phyloP scores from a whole-genome alignment of 495 filamentous ascomycete genomes.

The Glutinoglossum americanum region DNA sequence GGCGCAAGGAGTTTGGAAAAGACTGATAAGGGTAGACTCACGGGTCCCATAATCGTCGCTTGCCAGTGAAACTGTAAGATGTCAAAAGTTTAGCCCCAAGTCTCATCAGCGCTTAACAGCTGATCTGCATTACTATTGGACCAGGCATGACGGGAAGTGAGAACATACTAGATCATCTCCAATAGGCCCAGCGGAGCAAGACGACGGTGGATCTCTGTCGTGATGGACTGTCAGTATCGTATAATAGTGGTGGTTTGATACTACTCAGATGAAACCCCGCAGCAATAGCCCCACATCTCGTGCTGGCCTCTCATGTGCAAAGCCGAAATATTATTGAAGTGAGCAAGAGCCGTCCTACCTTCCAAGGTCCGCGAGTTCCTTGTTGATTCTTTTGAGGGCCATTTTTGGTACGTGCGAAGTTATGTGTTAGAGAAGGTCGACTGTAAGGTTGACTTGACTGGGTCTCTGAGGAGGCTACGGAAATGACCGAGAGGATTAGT shows the following conservation, averaged over 20 bases:
- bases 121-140: background rate
- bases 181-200: conserved; percentile 89
- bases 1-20: background rate
- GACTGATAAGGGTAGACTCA: conserved; percentile 29
- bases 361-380: conserved; percentile 97
- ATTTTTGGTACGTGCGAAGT: conserved; percentile 32
- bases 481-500: conserved; percentile 8
- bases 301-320: conserved; percentile 5
- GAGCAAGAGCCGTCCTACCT: conserved; percentile 40
- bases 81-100: conserved; percentile 14
- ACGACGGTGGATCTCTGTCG: conserved; percentile 88
- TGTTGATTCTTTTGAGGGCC: conserved; percentile 99
- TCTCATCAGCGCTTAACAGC: background rate
- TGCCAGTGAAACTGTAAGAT: conserved; percentile 88
- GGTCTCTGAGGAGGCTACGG: conserved; percentile 9
- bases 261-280: conserved; percentile 9
- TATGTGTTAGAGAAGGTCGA: conserved; percentile 5
- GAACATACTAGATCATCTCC: conserved; percentile 89
- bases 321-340: background rate
- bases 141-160: background rate
- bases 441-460: conserved; percentile 9
- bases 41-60: conserved; percentile 98
- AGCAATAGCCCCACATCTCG: conserved; percentile 10
- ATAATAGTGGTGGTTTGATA: background rate
- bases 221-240: conserved; percentile 20